These are phyloP conservation scores for Scutellaria baicalensis DNA, from an alignment of 257 asterid genomes.

Conservation along the genomic window DNA sequence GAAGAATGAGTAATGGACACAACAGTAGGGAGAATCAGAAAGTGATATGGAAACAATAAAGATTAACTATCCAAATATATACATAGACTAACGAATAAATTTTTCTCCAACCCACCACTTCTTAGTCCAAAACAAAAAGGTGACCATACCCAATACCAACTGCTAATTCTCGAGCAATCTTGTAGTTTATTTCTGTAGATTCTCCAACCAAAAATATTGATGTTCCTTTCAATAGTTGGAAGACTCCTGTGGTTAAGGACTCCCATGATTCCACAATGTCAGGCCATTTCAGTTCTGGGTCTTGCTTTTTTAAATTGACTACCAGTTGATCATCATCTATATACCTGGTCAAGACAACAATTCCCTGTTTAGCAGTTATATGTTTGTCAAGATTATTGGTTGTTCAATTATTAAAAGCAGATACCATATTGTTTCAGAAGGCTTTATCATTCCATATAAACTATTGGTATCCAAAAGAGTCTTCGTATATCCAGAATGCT, in stretches of 20 bases:
- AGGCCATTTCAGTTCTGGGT: slow-evolving; percentile 79
- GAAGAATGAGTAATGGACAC: background rate
- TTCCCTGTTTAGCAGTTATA: background rate
- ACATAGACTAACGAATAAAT: background rate
- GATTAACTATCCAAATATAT: background rate
- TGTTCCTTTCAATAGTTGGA: slow-evolving; percentile 72
- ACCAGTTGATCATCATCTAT: slow-evolving; percentile 80
- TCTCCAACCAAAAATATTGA: slow-evolving; percentile 83
- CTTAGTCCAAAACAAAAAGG: slow-evolving; percentile 8
- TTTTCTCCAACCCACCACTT: background rate
- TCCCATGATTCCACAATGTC: slow-evolving; percentile 96
- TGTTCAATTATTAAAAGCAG: background rate
- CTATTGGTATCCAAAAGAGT: slow-evolving; percentile 64
- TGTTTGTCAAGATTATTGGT: background rate
- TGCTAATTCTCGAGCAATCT: slow-evolving; percentile 79
- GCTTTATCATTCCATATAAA: slow-evolving; percentile 75
- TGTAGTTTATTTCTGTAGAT: slow-evolving; percentile 77
- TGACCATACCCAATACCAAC: slow-evolving; percentile 79
- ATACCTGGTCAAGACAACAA: slow-evolving; percentile 47
- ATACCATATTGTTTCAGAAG: slow-evolving; percentile 91
- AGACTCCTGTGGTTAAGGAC: slow-evolving; percentile 65
- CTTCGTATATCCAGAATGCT: slow-evolving; percentile 41
- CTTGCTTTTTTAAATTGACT: slow-evolving; percentile 80
- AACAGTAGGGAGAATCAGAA: background rate
- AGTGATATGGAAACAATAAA: background rate